Base-by-base conservation (phyloP, 192 early-diverging fungal species). In the Dissophora globulifera region DNA sequence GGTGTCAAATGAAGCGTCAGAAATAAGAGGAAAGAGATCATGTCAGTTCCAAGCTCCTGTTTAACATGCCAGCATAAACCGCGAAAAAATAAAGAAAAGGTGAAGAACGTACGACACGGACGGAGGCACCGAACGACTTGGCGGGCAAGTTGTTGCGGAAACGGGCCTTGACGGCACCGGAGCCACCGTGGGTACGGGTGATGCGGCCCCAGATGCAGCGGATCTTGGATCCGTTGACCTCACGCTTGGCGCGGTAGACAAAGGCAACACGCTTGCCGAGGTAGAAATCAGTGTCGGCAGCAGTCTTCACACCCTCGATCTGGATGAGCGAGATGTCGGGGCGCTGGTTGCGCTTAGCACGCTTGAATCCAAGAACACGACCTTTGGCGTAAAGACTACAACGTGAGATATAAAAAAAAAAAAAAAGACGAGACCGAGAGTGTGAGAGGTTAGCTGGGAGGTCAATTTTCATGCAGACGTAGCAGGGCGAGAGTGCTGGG, bases 151-250 rank as follows among this genome's bases (percentile, higher is more conserved):
- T 98, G 84, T 88, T 89, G 85, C 91, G 88, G 92, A 99, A 99
- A 83, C 92, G 94, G 54, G 96, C 98, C 82, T 95, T 91, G 74
- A 98, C 98, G 54, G 94, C 93, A 64, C 97, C 97, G 70, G 89
- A 93, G 83, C 89, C 96, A 78, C 96, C 98, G 84, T 99, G 98
- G 67, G 95, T 62, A 69, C 96, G 91, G 82, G 96, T 90, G 82
- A 99, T 82, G 58, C 93, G 91, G 60, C 98, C 97, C 98, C 96
- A 99, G 87, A 98, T 96, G 80, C 94, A 94, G 78, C 96, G 92
- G 86, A 99, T 89, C 79, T 93, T 89, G 83, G 91, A 90, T 78
- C 96, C 96, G 84, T 96, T 93, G 61, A 85, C 78, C 78, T 83
- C 86, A 52, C 91, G 86, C 82, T 95, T 89, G 58, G 95, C 95